phyloP scores from a whole-genome alignment of 1,284 basidiomycete species.

The Veloporphyrellus conicus region DNA sequence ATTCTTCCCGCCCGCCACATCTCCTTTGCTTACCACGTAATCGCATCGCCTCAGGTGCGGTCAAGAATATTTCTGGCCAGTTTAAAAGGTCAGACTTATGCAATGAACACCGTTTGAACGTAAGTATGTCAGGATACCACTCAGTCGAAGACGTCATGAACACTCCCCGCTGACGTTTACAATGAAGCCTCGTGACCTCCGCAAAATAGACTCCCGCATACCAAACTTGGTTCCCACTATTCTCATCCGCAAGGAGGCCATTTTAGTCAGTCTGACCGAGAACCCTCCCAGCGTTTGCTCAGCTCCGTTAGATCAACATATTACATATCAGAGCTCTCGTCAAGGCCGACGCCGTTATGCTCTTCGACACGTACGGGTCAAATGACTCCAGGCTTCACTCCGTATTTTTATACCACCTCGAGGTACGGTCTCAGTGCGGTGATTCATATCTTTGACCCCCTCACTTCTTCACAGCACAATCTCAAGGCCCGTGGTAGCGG shows the following conservation, averaged over 20 bases:
- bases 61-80: constrained; percentile 85
- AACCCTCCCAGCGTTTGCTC: neutral
- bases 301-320: constrained; percentile 69
- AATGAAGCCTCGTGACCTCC: constrained; percentile 84
- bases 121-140: constrained; percentile 41
- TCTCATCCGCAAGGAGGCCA: constrained; percentile 81
- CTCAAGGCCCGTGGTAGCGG: constrained; percentile 63
- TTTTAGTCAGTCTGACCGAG: constrained; percentile 58
- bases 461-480: constrained; percentile 57
- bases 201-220: constrained; percentile 92
- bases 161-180: constrained; percentile 23
- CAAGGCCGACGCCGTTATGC: constrained; percentile 86
- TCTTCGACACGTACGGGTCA: constrained; percentile 89
- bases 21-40: constrained; percentile 26
- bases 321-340: constrained; percentile 92
- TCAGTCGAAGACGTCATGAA: constrained; percentile 20
- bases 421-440: constrained; percentile 46
- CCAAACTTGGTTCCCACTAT: constrained; percentile 95
- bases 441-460: constrained; percentile 8
- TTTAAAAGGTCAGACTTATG: constrained; percentile 90
- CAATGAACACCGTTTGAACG: constrained; percentile 82
- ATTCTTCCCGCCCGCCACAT: constrained; percentile 16
- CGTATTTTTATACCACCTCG: constrained; percentile 83
- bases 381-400: constrained; percentile 81
- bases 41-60: constrained; percentile 56